phyloP scores from a whole-genome alignment of 345 rosid genomes.

The Hirschfeldia incana region DNA sequence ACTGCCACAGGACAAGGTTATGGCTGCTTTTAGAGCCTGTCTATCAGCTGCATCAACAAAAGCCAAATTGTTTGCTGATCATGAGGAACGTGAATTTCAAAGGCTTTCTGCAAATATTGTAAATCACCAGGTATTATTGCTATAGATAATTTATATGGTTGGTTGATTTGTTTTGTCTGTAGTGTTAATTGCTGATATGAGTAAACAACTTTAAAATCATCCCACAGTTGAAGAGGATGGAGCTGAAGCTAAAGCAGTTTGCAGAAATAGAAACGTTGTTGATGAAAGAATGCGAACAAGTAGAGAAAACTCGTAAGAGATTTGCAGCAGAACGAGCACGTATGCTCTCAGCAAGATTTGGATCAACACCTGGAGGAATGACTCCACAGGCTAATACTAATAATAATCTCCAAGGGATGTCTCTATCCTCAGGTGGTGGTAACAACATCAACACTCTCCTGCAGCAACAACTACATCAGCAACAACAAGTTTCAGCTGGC shows the following conservation, averaged over 20 bases:
- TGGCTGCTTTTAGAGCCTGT: conserved; percentile 81
- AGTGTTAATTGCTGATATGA: background rate
- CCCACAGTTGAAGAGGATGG: conserved; percentile 85
- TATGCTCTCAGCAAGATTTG: conserved; percentile 57
- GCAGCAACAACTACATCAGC: conserved; percentile 39
- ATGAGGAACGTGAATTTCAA: conserved; percentile 97
- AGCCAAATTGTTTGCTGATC: conserved; percentile 97
- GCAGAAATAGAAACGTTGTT: conserved; percentile 90
- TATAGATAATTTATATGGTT: background rate
- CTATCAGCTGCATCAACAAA: conserved; percentile 96
- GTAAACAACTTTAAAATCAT: background rate
- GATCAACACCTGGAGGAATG: conserved; percentile 47
- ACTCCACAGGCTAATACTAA: conserved; percentile 50
- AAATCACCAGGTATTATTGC: conserved; percentile 76
- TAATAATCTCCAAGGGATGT: conserved; percentile 52
- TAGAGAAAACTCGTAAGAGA: conserved; percentile 88
- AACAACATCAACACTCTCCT: conserved; percentile 50
- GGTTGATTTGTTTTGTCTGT: conserved; percentile 1
- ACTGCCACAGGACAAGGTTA: conserved; percentile 64
- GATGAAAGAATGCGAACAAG: conserved; percentile 98
- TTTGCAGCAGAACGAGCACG: conserved; percentile 74
- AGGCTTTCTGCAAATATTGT: conserved; percentile 92
- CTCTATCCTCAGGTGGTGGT: conserved; percentile 57
- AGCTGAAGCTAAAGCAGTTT: conserved; percentile 96
- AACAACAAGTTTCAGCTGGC: conserved; percentile 53